These are phyloP conservation scores for Diaporthe eres DNA, from an alignment of 2,329 filamentous ascomycete genomes.

Conservation along the genomic window DNA sequence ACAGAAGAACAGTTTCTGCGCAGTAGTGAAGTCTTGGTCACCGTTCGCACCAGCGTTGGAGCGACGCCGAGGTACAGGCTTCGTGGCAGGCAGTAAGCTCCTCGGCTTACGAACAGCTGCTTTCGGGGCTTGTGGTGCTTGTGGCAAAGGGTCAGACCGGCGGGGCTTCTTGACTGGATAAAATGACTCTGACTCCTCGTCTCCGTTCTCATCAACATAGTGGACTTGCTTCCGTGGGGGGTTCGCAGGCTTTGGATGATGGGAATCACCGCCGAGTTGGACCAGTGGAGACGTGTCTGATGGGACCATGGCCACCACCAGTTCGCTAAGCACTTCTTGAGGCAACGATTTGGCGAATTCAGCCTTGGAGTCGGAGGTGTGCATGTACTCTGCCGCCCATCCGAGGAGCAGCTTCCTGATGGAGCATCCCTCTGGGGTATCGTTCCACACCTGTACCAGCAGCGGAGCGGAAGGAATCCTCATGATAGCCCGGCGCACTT, in stretches of 20 bases:
- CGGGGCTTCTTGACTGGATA: conserved; percentile 59
- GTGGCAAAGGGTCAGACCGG: conserved; percentile 52
- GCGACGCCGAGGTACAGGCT: conserved; percentile 51
- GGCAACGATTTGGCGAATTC: conserved; percentile 74
- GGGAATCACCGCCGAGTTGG: conserved; percentile 48
- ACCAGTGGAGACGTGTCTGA: conserved; percentile 58
- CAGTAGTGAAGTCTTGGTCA: conserved; percentile 52
- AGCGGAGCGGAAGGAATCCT: conserved; percentile 71
- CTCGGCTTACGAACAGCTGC: conserved; percentile 37
- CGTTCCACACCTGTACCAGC: conserved; percentile 73
- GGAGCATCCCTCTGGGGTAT: conserved; percentile 72
- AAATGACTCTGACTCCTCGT: conserved; percentile 55
- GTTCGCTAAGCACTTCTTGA: conserved; percentile 73
- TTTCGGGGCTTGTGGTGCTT: conserved; percentile 44
- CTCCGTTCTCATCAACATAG: conserved; percentile 60
- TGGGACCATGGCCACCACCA: conserved; percentile 74
- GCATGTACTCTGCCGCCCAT: conserved; percentile 76
- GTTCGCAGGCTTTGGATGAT: conserved; percentile 42
- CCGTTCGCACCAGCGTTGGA: conserved; percentile 46
- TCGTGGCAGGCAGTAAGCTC: conserved; percentile 41
- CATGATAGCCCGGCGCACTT: conserved; percentile 66
- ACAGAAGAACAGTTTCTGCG: conserved; percentile 70
- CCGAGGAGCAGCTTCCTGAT: conserved; percentile 70
- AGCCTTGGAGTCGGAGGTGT: conserved; percentile 67
- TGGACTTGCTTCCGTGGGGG: conserved; percentile 62